Conservation (phyloP, 2,329 filamentous ascomycete genomes). For the Talaromyces islandicus region DNA sequence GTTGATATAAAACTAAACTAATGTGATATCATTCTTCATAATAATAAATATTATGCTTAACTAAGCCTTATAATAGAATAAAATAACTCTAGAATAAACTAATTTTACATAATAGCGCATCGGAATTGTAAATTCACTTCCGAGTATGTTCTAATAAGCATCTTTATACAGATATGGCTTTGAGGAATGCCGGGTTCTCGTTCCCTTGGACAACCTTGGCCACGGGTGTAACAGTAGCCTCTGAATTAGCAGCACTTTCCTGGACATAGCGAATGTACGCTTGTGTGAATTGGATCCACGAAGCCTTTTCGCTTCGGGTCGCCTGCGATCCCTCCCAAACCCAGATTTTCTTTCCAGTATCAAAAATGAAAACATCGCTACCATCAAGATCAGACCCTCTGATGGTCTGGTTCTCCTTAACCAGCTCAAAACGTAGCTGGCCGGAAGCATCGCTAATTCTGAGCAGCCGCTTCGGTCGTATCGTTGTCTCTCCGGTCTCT, state of each 20-base stretch:
- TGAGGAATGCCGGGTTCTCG: constrained; percentile 7
- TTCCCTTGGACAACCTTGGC: constrained; percentile 11
- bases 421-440: constrained; percentile 50
- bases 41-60: too few relatives aligned
- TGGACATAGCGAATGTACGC: constrained; percentile 6
- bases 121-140: not conserved
- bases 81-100: too few relatives aligned
- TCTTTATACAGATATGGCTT: constrained; percentile 4
- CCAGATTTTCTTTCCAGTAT: constrained; percentile 55
- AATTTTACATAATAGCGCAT: not conserved
- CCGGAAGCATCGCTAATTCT: constrained; percentile 53
- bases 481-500: constrained; percentile 6
- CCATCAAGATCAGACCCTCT: constrained; percentile 48
- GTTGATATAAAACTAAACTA: too few relatives aligned
- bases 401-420: constrained; percentile 50
- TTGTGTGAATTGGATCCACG: constrained; percentile 39
- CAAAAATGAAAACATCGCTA: constrained; percentile 58
- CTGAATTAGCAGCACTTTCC: constrained; percentile 4
- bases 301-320: constrained; percentile 53
- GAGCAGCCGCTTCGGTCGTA: constrained; percentile 47
- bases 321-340: constrained; percentile 60
- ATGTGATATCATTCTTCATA: too few relatives aligned
- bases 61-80: too few relatives aligned
- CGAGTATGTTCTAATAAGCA: not conserved
- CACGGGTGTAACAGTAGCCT: constrained; percentile 10